Evolutionary conservation across 371 early-diverging fungal species (phyloP), one percentile per base, ranked within the genome.

Genomic region (Mortierella sp.): DNA sequence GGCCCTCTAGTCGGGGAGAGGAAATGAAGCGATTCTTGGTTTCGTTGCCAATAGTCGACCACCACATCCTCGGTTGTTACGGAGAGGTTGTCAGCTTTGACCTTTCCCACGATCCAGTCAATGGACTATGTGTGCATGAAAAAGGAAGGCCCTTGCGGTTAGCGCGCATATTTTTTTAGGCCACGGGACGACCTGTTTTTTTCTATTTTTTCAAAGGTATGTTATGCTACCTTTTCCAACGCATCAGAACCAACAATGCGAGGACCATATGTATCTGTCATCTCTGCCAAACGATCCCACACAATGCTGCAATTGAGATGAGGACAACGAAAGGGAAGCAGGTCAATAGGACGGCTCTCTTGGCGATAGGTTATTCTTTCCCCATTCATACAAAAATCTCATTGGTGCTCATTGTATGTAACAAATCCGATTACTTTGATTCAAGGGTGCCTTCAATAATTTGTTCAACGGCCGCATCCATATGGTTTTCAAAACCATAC

Each of bases 231-330:
- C 78, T 84, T 81, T 57, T 89, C 90, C 70, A 91, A 88, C 0
- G 84, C 84, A 4, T 74, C 72, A 70, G 89, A 89, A 42, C 84
- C 90, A 11, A 88, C 89, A 74, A 90, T 84, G 42, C 93, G 90
- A 73, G 88, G 81, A 11, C 93, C 93, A 70, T 85, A 91, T 58
- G 90, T 74, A 45, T 92, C 93, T 1, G 91, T 91, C 91, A 91
- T 90, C 72, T 92, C 92, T 1, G 92, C 92, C 84, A 92, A 76
- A 21, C 90, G 83, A 77, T 92, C 91, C 91, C 92, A 92, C 21
- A 90, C 90, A 14, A 88, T 77, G 14, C 83, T 83, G 58, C 24
- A 26, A 42, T n/a, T 8, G 68, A 3, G 72, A 28, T 26, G 10
- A 45, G 28, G 28, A 63, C n/a, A 16, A n/a, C 16, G 21, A 63